phyloP scores from a whole-genome alignment of 2,329 filamentous ascomycete genomes.

The Fusarium circinatum region DNA sequence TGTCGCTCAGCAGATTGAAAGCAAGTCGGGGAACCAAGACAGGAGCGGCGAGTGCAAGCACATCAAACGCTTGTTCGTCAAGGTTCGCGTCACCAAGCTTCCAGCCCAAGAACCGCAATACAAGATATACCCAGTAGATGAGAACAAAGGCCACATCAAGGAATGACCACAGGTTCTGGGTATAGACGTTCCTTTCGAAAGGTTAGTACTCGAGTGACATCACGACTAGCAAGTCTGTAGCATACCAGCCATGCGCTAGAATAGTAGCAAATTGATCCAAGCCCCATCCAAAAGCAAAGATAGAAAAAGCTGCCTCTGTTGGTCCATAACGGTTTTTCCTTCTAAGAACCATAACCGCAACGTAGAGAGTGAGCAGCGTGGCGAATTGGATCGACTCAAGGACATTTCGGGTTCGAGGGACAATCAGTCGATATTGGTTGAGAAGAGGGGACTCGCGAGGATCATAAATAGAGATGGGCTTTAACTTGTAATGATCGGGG shows the following conservation, averaged over 20 bases:
- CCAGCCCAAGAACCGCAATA: conserved; percentile 74
- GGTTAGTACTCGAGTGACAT: not conserved
- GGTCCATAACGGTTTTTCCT: conserved; percentile 65
- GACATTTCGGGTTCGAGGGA: conserved; percentile 80
- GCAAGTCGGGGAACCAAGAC: conserved; percentile 82
- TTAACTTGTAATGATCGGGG: conserved; percentile 86
- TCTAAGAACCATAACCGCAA: conserved; percentile 76
- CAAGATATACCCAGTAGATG: conserved; percentile 76
- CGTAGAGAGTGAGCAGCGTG: conserved; percentile 74
- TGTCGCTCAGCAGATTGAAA: conserved; percentile 85
- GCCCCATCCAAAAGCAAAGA: conserved; percentile 83
- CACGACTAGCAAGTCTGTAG: not conserved
- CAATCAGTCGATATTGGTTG: conserved; percentile 87
- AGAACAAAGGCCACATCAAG: conserved; percentile 81
- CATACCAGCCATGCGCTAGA: conserved; percentile 74
- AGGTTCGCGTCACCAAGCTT: conserved; percentile 57
- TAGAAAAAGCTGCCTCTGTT: conserved; percentile 73
- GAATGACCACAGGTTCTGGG: conserved; percentile 90
- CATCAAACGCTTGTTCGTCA: conserved; percentile 76
- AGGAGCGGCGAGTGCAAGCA: conserved; percentile 82
- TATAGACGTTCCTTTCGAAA: conserved; percentile 75
- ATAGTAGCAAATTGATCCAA: conserved; percentile 82
- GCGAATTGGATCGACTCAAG: conserved; percentile 81
- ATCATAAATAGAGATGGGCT: conserved; percentile 83
- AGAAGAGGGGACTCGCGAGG: conserved; percentile 78